phyloP scores from a whole-genome alignment of 2,329 filamentous ascomycete species.

The Endocalyx cinctus region DNA sequence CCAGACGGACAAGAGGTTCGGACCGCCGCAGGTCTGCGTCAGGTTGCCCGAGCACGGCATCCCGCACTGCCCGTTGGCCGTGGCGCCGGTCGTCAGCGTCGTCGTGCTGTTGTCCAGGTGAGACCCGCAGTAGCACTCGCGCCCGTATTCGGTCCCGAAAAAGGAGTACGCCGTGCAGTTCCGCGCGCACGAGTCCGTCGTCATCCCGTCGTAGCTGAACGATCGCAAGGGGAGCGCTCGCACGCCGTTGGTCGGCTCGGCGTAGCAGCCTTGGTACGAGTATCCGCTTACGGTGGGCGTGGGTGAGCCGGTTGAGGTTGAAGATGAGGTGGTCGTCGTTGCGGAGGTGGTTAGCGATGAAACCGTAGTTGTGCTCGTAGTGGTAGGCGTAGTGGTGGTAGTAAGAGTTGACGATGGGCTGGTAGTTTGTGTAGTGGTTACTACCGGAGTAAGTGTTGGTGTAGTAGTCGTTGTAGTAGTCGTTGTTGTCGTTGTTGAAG shows the following conservation, averaged over 20 bases:
- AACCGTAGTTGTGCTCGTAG: neutral
- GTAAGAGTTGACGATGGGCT: neutral
- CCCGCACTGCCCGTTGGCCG: conserved; percentile 10
- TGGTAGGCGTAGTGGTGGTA: neutral
- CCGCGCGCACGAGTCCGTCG: conserved; percentile 26
- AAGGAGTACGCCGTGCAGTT: conserved; percentile 1
- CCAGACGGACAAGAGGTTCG: conserved; percentile 15
- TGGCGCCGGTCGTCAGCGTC: neutral
- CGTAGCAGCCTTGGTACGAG: conserved; percentile 4
- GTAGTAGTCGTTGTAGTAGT: neutral
- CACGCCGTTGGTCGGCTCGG: neutral
- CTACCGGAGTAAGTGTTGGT: neutral
- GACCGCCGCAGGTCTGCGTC: conserved; percentile 18
- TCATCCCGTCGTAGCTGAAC: conserved; percentile 54
- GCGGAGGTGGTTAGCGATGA: neutral
- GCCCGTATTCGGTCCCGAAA: conserved; percentile 28
- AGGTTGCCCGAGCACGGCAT: conserved; percentile 17
- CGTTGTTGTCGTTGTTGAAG: neutral
- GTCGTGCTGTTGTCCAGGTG: neutral
- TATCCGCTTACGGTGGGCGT: neutral
- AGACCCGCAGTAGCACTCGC: conserved; percentile 39
- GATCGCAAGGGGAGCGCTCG: neutral
- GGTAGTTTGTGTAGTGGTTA: neutral
- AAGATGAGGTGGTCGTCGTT: neutral
- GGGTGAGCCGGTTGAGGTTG: neutral